Evolutionary conservation across 2,329 filamentous ascomycete species (phyloP).

Genomic region (Metarhizium humberi): DNA sequence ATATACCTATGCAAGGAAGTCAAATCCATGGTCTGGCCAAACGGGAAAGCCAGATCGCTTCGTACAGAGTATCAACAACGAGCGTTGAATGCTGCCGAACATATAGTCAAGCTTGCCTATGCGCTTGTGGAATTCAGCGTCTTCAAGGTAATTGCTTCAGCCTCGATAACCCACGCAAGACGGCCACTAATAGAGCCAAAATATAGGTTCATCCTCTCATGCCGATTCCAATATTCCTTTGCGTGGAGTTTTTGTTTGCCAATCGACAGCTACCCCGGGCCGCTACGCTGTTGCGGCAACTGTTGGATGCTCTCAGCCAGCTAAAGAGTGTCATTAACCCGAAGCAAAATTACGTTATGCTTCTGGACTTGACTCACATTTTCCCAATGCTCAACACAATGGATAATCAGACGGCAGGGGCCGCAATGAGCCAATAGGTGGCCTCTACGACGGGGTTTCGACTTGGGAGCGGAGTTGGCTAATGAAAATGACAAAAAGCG

Average conservation of each 20-base stretch:
- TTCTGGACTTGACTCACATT: not conserved
- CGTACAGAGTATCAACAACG: not conserved
- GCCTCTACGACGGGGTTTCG: not conserved
- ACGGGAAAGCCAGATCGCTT: not conserved
- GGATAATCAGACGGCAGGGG: not conserved
- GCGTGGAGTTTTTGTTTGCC: not conserved
- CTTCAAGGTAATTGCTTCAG: not conserved
- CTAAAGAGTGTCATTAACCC: not conserved
- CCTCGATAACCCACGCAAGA: not conserved
- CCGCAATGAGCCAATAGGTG: not conserved
- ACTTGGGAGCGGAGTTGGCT: not conserved
- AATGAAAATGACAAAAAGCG: too few species aligned
- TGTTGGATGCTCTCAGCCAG: not conserved
- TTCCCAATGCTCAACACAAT: not conserved
- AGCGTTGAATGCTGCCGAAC: not conserved
- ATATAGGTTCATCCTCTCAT: not conserved
- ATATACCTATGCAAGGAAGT: not conserved
- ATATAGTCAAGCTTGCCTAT: not conserved
- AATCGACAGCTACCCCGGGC: not conserved
- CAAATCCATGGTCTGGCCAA: not conserved
- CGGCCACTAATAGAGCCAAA: not conserved
- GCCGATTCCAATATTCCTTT: not conserved
- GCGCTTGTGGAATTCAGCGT: not conserved
- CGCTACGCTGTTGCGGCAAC: not conserved
- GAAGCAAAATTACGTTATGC: not conserved